Base-by-base conservation (phyloP, 2,329 filamentous ascomycete genomes). In the Lizonia empirigonia region DNA sequence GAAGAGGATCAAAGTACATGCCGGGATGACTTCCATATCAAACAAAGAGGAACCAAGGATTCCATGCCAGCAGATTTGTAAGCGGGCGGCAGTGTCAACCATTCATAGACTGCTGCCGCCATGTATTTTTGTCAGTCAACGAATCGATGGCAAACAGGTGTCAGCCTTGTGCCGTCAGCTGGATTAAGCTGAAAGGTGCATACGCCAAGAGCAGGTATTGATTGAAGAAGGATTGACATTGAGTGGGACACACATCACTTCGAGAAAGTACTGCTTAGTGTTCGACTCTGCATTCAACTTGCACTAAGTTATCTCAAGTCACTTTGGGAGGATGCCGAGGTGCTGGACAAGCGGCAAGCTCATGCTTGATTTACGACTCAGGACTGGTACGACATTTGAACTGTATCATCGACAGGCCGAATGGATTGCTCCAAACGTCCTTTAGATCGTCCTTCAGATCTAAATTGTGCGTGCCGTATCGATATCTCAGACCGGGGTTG, bases 161-260 rank as follows among this genome's bases (percentile, higher is more conserved):
- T 47, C 49, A 47, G 42, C 42, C 49, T 44, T 44, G 32, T 18
- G 8, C 41, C 22, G 27, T 52, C 26, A 52, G 49, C 49, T 23
- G 26, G n/a, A 36, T 37, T n/a, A 33, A 47, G 42, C 49, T 52
- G 38, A 42, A 42, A 44, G 23, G 16, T 49, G 50, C 50, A 44
- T 50, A 33, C 23, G 15, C 44, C 6, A 16, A 24, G 7, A 40
- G 30, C 20, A 32, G 9, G 8, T 29, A 19, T 29, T 12, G 20
- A 10, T 22, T 7, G 12, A 5, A 7, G 15, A 9, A 24, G 3
- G 13, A 19, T 34, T 4, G 27, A n/a, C 15, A 18, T 6, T 40
- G 9, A 3, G 18, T 20, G 24, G n/a, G n/a, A n/a, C n/a, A n/a
- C n/a, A 33, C 3, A 42, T 39, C 16, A 19, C 5, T 8, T 19